Evolutionary conservation across 1,284 basidiomycete genomes (phyloP).

Genomic region (Boletellus dicymbophilus): DNA sequence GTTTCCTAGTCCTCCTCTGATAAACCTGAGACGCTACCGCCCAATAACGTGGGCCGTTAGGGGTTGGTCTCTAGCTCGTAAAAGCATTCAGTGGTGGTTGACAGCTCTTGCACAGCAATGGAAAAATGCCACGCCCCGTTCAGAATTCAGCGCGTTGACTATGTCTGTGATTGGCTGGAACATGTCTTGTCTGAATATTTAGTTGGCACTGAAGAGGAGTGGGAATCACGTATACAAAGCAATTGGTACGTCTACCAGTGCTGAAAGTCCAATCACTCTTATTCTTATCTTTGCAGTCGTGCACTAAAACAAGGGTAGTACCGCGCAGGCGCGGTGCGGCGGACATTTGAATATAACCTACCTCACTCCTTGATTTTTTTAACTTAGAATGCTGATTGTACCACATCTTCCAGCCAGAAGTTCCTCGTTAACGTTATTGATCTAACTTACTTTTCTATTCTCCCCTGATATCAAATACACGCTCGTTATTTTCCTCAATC

Average conservation of each 20-base stretch:
- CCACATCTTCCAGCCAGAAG: no score
- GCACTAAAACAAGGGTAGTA: not conserved
- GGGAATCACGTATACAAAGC: constrained; percentile 29
- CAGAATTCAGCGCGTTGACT: constrained; percentile 32
- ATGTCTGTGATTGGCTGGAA: constrained; percentile 35
- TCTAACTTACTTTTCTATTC: constrained; percentile 5
- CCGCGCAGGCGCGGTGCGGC: constrained; percentile 2
- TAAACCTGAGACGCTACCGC: constrained; percentile 36
- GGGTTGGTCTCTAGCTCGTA: constrained; percentile 24
- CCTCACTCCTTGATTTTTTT: no score
- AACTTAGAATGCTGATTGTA: no score
- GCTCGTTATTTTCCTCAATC: constrained; percentile 9
- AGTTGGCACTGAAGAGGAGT: constrained; percentile 31
- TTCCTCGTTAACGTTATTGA: not conserved
- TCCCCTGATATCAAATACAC: constrained; percentile 1
- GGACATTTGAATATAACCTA: no score
- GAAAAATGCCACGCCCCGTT: constrained; percentile 37
- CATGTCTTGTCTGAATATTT: constrained; percentile 30
- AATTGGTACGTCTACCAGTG: constrained; percentile 27
- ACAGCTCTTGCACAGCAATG: constrained; percentile 24
- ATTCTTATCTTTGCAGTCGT: constrained; percentile 8
- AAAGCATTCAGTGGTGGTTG: not conserved
- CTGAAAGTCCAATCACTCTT: no score
- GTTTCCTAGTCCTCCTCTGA: constrained; percentile 27
- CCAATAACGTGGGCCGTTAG: constrained; percentile 37